A percentile compares a stretch with the other conserved stretches of the same genome.
These are phyloP conservation scores for Telopea speciosissima DNA, from an alignment of 177 flowering plant genomes.

Conservation along the genomic window DNA sequence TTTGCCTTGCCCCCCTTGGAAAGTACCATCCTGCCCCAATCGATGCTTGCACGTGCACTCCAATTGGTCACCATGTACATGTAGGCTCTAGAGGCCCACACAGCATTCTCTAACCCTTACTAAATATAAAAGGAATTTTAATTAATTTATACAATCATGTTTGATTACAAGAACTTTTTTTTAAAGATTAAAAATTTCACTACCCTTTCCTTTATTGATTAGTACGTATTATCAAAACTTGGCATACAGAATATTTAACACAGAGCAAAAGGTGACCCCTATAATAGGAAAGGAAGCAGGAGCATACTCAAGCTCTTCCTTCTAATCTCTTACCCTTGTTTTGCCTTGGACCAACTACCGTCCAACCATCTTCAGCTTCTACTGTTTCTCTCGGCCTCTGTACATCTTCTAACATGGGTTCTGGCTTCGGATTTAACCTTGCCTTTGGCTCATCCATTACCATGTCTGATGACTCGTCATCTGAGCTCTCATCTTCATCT, in stretches of 20 bases:
- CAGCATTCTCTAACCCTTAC: too few relatives aligned
- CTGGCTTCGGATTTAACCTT: constrained; percentile 8
- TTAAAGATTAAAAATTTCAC: too few relatives aligned
- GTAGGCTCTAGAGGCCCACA: too few relatives aligned
- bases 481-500: constrained; percentile 20
- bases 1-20: too few relatives aligned
- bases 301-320: background rate
- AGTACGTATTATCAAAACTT: too few relatives aligned
- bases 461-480: constrained; percentile 18
- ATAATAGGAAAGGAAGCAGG: background rate
- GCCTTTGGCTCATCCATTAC: constrained; percentile 16
- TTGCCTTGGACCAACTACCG: constrained; percentile 28
- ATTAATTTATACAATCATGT: too few relatives aligned
- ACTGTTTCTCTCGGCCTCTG: constrained; percentile 9
- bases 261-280: background rate
- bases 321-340: constrained; percentile 23
- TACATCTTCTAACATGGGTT: constrained; percentile 2
- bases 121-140: too few relatives aligned
- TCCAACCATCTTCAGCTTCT: constrained; percentile 45
- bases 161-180: too few relatives aligned
- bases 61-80: too few relatives aligned
- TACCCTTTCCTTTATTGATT: too few relatives aligned
- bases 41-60: too few relatives aligned
- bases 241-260: background rate
- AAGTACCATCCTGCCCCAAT: too few relatives aligned